Percentiles rank a stretch among this genome's conserved stretches.
phyloP scores from a whole-genome alignment of 139 green algal species.

The Chlamydomonas schloesseri region DNA sequence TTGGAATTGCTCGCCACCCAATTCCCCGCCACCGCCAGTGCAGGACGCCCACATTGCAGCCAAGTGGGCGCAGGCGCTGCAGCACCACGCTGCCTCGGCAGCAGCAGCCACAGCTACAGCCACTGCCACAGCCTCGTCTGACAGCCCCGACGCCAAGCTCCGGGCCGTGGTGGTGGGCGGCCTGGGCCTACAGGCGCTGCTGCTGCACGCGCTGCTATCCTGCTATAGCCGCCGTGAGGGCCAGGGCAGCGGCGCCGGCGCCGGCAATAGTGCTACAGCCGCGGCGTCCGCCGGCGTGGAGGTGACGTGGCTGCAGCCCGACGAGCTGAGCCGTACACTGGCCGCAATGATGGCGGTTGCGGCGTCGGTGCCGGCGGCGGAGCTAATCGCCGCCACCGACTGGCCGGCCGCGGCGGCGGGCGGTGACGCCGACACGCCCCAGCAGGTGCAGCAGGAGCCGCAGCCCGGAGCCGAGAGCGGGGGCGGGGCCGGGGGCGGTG shows the following conservation, averaged over 20 bases:
- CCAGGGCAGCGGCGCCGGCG: background rate
- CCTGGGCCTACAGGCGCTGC: slow-evolving; percentile 12
- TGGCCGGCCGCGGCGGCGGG: background rate
- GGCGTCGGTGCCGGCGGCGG: background rate
- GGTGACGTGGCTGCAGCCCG: background rate
- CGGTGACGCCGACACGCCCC: background rate
- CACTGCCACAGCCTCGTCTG: no score
- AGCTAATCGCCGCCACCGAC: background rate
- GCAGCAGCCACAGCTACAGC: background rate
- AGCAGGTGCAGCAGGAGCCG: no score
- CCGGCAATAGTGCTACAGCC: background rate
- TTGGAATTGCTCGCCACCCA: no score
- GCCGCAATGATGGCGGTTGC: slow-evolving; percentile 20
- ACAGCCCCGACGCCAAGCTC: background rate
- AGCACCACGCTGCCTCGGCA: background rate
- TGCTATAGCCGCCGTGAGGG: no score
- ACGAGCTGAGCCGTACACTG: slow-evolving; percentile 23
- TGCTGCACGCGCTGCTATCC: background rate
- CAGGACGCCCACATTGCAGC: background rate
- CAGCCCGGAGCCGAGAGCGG: no score
- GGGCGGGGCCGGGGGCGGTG: background rate
- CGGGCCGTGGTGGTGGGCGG: background rate
- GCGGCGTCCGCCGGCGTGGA: background rate
- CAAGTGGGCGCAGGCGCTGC: background rate
- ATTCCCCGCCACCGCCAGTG: no score